Evolutionary conservation across 73 alveolate species (phyloP).

Genomic region (Blepharisma japonicum): DNA sequence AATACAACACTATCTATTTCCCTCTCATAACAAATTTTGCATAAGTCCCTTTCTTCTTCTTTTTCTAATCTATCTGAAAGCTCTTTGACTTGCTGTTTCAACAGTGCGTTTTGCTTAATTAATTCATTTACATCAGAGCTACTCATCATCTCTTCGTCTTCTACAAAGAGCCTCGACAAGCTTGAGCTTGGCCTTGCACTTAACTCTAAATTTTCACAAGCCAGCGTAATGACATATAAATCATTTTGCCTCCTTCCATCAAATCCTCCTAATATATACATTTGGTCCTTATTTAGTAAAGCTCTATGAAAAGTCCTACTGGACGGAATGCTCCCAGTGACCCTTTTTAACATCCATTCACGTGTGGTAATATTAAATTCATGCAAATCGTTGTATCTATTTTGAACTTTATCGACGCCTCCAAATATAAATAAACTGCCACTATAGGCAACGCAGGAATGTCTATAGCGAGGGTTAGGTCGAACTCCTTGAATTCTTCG

Average conservation of each 20-base stretch:
- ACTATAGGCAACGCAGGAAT: slow-evolving; percentile 71
- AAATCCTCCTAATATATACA: slow-evolving; percentile 64
- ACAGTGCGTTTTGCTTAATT: neutral
- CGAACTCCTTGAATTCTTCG: slow-evolving; percentile 36
- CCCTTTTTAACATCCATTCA: slow-evolving; percentile 15
- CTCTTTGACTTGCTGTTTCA: slow-evolving; percentile 2
- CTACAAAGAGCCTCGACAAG: neutral
- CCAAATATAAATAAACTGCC: slow-evolving; percentile 73
- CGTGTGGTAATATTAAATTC: slow-evolving; percentile 61
- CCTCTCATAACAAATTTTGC: slow-evolving; percentile 72
- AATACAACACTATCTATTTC: slow-evolving; percentile 74
- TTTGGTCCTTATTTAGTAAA: slow-evolving; percentile 37
- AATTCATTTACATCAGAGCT: neutral
- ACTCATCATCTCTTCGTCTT: neutral
- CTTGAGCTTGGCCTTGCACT: neutral
- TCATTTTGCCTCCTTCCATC: slow-evolving; percentile 40
- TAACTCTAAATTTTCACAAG: neutral
- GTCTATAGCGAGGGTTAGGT: slow-evolving; percentile 71
- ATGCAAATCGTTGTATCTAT: slow-evolving; percentile 63
- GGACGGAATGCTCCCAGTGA: slow-evolving; percentile 58
- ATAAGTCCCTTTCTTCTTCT: slow-evolving; percentile 47
- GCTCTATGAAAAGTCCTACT: slow-evolving; percentile 81
- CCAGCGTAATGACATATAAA: neutral
- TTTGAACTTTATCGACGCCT: slow-evolving; percentile 71
- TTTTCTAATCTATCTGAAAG: slow-evolving; percentile 22